Conservation (phyloP, 2,329 filamentous ascomycete species). For the Fusarium burgessii region DNA sequence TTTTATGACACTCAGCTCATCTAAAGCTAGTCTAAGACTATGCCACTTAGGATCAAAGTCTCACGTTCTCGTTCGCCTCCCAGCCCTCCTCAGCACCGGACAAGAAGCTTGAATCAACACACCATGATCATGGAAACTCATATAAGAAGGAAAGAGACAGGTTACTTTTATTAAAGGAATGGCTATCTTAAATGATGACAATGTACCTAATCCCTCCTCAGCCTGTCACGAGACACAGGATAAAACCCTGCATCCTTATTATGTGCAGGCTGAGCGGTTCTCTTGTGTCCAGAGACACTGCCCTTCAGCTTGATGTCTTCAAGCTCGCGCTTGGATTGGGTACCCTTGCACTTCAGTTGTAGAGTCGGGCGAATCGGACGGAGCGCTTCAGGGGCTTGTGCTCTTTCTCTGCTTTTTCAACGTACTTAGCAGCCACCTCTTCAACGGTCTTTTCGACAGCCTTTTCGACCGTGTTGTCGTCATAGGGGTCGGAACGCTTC, state of each 20-base stretch:
- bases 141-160: constrained; percentile 21
- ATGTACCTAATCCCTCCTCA: constrained; percentile 31
- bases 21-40: no score
- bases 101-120: neutral
- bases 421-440: constrained; percentile 12
- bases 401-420: constrained; percentile 12
- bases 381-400: neutral
- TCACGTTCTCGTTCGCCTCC: no score
- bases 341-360: constrained; percentile 33
- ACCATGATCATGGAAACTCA: neutral
- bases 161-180: constrained; percentile 37
- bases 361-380: constrained; percentile 34
- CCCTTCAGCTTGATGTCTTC: neutral
- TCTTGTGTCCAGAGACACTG: neutral
- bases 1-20: no score
- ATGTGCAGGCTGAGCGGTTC: constrained; percentile 1
- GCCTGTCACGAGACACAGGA: neutral
- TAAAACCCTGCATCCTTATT: constrained; percentile 1
- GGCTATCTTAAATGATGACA: constrained; percentile 36
- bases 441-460: constrained; percentile 24
- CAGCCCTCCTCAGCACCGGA: no score
- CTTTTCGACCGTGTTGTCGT: constrained; percentile 26
- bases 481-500: constrained; percentile 20
- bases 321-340: neutral
- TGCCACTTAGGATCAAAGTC: no score